Evolutionary conservation across 2,329 filamentous ascomycete species (phyloP), one percentile per base, ranked within the genome.

Genomic region (Paecilomyces sp.): DNA sequence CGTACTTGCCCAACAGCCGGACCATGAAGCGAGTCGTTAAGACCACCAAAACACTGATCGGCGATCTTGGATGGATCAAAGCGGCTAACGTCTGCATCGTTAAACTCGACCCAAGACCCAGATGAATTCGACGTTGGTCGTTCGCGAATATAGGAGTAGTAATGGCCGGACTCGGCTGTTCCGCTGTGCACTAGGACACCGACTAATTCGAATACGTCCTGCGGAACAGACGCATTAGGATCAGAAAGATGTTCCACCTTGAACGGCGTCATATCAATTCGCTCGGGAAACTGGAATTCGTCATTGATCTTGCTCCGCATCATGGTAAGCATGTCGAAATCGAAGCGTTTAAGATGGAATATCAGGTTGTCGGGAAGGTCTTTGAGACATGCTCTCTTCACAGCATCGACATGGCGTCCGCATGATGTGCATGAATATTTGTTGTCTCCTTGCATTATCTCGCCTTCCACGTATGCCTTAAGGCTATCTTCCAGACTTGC

Each of bases 381-480:
- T 71, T 97, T 96, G 60, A 97, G 78, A 67, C 93, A 97, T 12
- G 92, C 90, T 67, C 91, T 85, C 74, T 96, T 97, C 65, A 97
- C 91, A 22, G 94, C 94, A 74, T 97, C 89, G 15, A 99, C 94
- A 67, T 94, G 89, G 11, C 85, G 85, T 62, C 91, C 90, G 72
- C 94, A 99, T 3, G 86, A 89, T 31, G 92, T 92, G 76, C 94
- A 99, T 65, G 95, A 96, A 80, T 97, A 99, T 77, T 96, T 97
- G 79, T 99, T 97, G 68, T 96, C 92, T 65, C 95, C 94, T 80
- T 96, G 91, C 89, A 99, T 92, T 36, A 94, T 87, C 75, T 99
- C 94, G 3, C 94, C 94, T 70, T 95, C 90, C 12, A 97, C 92
- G 72, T 96, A 97, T n/a, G 93, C 91, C 66, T 92, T 87, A 13